Evolutionary conservation across 768 basidiomycete genomes (phyloP), one percentile per base, ranked within the genome.

Genomic region (Pisolithus orientalis): DNA sequence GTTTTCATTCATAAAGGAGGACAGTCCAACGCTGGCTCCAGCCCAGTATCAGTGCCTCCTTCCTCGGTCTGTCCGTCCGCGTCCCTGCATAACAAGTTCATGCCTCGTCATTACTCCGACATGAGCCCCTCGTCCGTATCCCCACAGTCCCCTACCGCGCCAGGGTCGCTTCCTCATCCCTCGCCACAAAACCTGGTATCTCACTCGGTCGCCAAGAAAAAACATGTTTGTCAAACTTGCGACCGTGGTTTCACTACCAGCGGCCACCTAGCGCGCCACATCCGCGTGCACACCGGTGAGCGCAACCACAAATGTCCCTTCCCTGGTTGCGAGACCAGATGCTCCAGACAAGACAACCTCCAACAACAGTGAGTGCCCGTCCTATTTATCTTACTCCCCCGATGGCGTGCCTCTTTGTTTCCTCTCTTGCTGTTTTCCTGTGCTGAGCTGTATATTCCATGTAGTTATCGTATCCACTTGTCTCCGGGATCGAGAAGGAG

Each of bases 251-350:
- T 94, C 69, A 90, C 90, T 50, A 94, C 92, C 25, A 86, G 85
- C 54, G 93, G 92, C 16, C 92, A 94, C 66, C 78, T 94, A 17
- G 87, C 91, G 1, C 80, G 92, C 44, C 92, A 94, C 64, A 78
- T 86, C n/a, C 76, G 90, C 51, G 86, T 93, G 11, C 92, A 94
- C 71, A 94, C 92, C 14, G 92, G 92, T 39, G 92, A 94, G 62
- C 79, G 90, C 56, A 93, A 94, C 70, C 90, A 94, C 73, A 88
- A 84, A 54, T 95, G 92, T 63, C 92, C 93, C 32, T 94, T 91
- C 72, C 92, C 93, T n/a, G 92, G 91, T 24, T 95, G 92, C 66
- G 89, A 93, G 60, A 94, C 91, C 1, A 78, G 88, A 16, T 94
- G 93, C 59, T 91, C 89, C 10, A 75, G 92, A 32, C 90, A 93